Base-by-base conservation (phyloP, 306 rosid genomes). In the Cicer yamashitae region DNA sequence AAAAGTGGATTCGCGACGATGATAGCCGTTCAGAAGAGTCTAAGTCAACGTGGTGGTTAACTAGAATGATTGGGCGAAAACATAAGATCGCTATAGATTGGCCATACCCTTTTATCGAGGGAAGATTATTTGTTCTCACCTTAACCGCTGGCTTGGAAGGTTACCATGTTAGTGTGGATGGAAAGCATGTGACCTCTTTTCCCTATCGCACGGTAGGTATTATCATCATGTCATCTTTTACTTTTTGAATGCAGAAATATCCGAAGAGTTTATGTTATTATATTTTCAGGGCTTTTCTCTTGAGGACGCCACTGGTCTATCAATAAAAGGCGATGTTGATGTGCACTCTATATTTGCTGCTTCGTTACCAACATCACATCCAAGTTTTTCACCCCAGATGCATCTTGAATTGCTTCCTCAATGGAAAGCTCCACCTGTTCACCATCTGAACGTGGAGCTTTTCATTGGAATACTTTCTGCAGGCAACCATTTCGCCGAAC, bases 31-130 rank as follows among this genome's bases (percentile, higher is more conserved):
- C 91, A 0, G 98, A 90, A 83, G 98, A 94, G 82, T 91, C 88
- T 2, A 94, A 87, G 81, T 88, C 89, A 20, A 56, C 86, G 8
- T 94, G 98, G 98, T 94, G 98, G 98, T 80, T 88, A 65, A 90
- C 86, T 74, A 88, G 98, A 78, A 54, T 91, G 85, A 90, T 91
- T 14, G 98, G 96, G 60, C 82, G 91, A 17, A 91, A 91, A 6
- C 90, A 85, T 83, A 87, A 86, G 82, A 94, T 90, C 85, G 48
- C 85, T 5, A n/a, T 91, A 63, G 97, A 91, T 61, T 94, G 98
- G 98, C 94, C 98, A 8, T 91, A 88, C 79, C 98, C 98, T 74
- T 91, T 94, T 79, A 87, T 58, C 8, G 97, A 94, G 86, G 96
- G 91, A 10, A 90, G 82, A 78, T 65, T 94, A 71, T 94, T 91